A percentile compares a stretch with the other conserved stretches of the same genome.
phyloP scores from a whole-genome alignment of 192 early-diverging fungal genomes.

The Podila verticillata region DNA sequence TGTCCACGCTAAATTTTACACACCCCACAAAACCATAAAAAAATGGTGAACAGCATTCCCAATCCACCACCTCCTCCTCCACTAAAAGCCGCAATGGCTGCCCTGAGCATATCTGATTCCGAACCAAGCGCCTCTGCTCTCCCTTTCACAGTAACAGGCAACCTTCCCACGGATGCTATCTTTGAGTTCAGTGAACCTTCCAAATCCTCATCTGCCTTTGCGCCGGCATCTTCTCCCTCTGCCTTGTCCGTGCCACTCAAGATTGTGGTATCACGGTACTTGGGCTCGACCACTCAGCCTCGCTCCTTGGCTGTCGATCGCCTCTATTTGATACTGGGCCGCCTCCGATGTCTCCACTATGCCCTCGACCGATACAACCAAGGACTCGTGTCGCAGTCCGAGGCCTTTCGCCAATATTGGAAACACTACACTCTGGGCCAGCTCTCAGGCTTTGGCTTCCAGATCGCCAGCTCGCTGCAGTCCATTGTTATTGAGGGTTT shows the following conservation, averaged over 20 bases:
- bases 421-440: neutral
- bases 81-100: neutral
- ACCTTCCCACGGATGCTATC: neutral
- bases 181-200: neutral
- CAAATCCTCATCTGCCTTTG: neutral
- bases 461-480: neutral
- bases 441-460: neutral
- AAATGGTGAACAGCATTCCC: neutral
- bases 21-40: no score
- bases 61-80: neutral
- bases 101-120: neutral
- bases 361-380: neutral
- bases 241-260: neutral
- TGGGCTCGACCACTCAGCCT: neutral
- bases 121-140: neutral
- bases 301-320: neutral
- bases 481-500: neutral
- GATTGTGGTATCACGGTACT: neutral
- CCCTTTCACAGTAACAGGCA: neutral
- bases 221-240: neutral
- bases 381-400: neutral
- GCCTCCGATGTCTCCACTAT: neutral
- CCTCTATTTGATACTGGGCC: neutral
- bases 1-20: no score
- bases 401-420: neutral